phyloP scores from a whole-genome alignment of 2,329 filamentous ascomycete genomes.

The Knoxdaviesia proteae region DNA sequence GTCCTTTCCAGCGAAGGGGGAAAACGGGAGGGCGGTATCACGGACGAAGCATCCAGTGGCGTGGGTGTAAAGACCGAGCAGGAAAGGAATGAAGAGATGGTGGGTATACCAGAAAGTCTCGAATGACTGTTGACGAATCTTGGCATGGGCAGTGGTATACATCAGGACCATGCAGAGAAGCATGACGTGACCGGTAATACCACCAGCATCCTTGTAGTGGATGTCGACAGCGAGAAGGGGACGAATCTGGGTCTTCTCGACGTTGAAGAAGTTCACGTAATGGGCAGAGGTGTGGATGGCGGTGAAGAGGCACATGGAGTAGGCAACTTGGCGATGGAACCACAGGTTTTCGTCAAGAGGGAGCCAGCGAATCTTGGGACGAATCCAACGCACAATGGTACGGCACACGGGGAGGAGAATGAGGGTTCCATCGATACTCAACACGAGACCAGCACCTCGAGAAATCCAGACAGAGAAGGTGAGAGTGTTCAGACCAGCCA shows the following conservation, averaged over 20 bases:
- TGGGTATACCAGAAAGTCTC: constrained; percentile 99
- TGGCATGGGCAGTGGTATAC: constrained; percentile 85
- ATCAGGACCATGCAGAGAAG: constrained; percentile 97
- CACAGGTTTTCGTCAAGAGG: constrained; percentile 93
- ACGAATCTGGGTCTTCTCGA: constrained; percentile 68
- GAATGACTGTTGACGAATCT: constrained; percentile 90
- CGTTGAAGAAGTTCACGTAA: constrained; percentile 98
- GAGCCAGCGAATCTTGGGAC: constrained; percentile 71
- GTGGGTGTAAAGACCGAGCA: constrained; percentile 87
- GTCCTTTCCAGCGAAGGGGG: constrained; percentile 59
- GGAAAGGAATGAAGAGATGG: constrained; percentile 92
- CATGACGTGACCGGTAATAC: constrained; percentile 94
- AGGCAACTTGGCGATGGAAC: constrained; percentile 92
- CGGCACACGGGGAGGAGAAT: constrained; percentile 91
- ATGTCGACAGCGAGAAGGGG: constrained; percentile 68
- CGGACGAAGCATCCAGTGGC: constrained; percentile 92
- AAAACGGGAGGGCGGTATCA: constrained; percentile 49
- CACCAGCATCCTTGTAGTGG: constrained; percentile 74
- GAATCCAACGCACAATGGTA: constrained; percentile 63
- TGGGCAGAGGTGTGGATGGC: constrained; percentile 58
- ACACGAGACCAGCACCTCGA: constrained; percentile 69
- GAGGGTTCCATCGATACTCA: constrained; percentile 67
- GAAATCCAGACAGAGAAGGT: constrained; percentile 90
- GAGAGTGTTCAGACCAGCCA: constrained; percentile 63
- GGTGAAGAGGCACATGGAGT: constrained; percentile 68